Conservation (phyloP, 805 yeast species). For the Starmerella stellata region DNA sequence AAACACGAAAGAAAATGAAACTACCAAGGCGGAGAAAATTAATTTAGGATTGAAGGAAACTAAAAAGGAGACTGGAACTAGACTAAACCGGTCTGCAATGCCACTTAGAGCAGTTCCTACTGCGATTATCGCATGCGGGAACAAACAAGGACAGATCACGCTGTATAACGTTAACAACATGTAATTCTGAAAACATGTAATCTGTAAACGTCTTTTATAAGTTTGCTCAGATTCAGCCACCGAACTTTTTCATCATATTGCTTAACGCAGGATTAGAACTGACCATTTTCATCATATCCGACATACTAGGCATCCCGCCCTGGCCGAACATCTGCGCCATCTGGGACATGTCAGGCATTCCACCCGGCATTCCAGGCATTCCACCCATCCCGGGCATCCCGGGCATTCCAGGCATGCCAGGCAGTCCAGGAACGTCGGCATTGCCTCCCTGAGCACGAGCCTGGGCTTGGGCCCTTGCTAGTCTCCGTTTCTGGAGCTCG, state of each 20-base stretch:
- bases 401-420: conserved; percentile 17
- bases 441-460: conserved; percentile 30
- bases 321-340: conserved; percentile 41
- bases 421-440: neutral
- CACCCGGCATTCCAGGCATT: conserved; percentile 43
- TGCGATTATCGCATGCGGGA: neutral
- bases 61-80: neutral
- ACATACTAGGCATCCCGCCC: conserved; percentile 54
- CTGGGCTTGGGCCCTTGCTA: conserved; percentile 24
- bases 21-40: neutral
- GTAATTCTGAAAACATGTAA: too few relatives aligned
- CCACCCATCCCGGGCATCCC: conserved; percentile 35
- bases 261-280: conserved; percentile 31
- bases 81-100: neutral
- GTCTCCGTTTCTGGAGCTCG: conserved; percentile 32
- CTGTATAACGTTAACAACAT: neutral
- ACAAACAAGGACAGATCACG: neutral
- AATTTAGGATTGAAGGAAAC: neutral
- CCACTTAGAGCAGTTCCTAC: neutral
- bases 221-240: conserved; percentile 8
- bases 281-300: conserved; percentile 44
- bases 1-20: too few relatives aligned
- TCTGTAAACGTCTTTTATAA: too few relatives aligned
- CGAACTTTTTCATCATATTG: conserved; percentile 28
- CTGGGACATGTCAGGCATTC: conserved; percentile 36